Conservation (phyloP, 805 yeast genomes). For the Komagataella ulmi region DNA sequence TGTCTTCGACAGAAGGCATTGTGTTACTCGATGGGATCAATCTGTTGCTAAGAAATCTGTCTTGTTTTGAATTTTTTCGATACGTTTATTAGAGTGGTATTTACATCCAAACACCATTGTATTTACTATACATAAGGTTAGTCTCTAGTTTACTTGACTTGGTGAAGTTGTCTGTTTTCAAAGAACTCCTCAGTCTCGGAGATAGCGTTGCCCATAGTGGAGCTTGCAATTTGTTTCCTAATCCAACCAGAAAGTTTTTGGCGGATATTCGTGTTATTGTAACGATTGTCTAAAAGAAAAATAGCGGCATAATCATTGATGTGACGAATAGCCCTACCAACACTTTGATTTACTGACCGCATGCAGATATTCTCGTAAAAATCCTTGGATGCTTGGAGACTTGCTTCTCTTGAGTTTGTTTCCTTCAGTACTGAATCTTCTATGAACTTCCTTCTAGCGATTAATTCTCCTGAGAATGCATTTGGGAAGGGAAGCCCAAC, state of each 20-base stretch:
- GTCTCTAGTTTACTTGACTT: background rate
- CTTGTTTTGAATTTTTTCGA: background rate
- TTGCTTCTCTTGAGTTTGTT: constrained; percentile 34
- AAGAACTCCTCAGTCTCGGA: background rate
- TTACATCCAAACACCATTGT: background rate
- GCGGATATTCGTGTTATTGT: constrained; percentile 26
- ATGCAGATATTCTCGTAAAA: constrained; percentile 79
- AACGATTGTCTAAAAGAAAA: constrained; percentile 59
- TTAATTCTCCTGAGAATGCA: constrained; percentile 65
- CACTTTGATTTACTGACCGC: constrained; percentile 85
- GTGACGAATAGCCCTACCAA: constrained; percentile 87
- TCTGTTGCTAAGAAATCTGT: background rate
- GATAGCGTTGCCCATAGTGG: background rate
- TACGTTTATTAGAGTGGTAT: background rate
- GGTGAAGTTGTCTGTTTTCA: background rate
- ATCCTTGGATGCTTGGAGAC: constrained; percentile 32
- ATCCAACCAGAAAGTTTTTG: constrained; percentile 69
- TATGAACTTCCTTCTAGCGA: constrained; percentile 56
- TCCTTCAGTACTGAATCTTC: constrained; percentile 31
- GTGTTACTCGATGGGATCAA: background rate
- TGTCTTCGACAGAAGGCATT: background rate
- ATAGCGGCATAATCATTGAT: constrained; percentile 69
- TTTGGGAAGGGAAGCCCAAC: constrained; percentile 88
- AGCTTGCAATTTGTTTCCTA: constrained; percentile 18
- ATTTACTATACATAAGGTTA: background rate